Percentiles rank a stretch among this genome's conserved stretches.
phyloP scores from a whole-genome alignment of 2,329 filamentous ascomycete species.

The Furcasterigmium sp. region DNA sequence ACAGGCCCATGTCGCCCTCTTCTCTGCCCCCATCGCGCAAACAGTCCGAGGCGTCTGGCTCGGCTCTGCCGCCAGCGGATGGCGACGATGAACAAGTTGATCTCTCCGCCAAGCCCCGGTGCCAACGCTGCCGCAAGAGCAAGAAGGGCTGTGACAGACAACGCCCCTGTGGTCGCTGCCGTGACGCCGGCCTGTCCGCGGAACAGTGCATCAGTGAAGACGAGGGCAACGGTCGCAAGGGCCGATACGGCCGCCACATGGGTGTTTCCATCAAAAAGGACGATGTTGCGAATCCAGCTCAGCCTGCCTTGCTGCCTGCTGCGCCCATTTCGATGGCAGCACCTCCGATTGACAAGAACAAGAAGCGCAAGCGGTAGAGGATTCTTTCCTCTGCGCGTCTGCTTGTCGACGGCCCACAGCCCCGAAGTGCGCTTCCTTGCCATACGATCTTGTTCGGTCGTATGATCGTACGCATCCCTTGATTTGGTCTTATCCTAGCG shows the following conservation, averaged over 20 bases:
- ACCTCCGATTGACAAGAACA: conserved; percentile 45
- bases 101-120: conserved; percentile 90
- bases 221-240: conserved; percentile 94
- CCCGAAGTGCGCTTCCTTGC: too few species aligned
- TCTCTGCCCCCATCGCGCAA: conserved; percentile 73
- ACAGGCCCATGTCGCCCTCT: conserved; percentile 53
- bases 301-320: conserved; percentile 33
- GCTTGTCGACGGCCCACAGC: background rate
- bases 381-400: background rate
- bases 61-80: conserved; percentile 40
- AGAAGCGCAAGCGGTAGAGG: conserved; percentile 55
- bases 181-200: conserved; percentile 87
- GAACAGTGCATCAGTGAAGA: conserved; percentile 97
- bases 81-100: conserved; percentile 91
- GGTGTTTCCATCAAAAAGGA: conserved; percentile 59
- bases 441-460: too few species aligned
- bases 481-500: too few species aligned
- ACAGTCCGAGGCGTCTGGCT: conserved; percentile 61
- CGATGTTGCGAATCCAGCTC: conserved; percentile 35
- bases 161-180: conserved; percentile 89
- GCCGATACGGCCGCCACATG: conserved; percentile 76
- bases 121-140: conserved; percentile 97
- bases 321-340: conserved; percentile 34
- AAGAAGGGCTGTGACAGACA: conserved; percentile 99
- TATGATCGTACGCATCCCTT: too few species aligned